Conservation (phyloP, 257 asterid genomes). For the Oldenlandia corymbosa region DNA sequence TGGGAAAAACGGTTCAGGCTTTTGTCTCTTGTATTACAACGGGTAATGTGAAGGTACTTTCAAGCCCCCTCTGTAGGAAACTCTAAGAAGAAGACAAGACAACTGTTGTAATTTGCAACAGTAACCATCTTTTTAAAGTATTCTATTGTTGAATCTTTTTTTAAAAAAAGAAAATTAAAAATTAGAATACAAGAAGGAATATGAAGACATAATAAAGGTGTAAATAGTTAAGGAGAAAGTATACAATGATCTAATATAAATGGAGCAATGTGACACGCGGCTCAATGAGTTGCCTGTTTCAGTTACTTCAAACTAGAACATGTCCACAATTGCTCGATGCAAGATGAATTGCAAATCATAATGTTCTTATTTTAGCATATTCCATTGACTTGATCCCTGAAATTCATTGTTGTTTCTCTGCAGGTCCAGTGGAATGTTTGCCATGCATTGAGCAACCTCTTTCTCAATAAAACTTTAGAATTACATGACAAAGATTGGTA, state of each 20-base stretch:
- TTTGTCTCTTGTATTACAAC: conserved; percentile 91
- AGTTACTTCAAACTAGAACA: not conserved
- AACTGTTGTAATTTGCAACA: not conserved
- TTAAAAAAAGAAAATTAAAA: not conserved
- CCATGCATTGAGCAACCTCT: conserved; percentile 87
- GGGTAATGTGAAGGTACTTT: conserved; percentile 84
- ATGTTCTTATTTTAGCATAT: not conserved
- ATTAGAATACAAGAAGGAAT: not conserved
- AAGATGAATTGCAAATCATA: not conserved
- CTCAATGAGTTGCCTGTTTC: not conserved
- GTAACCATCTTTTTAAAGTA: not conserved
- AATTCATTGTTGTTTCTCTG: conserved; percentile 8
- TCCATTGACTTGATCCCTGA: not conserved
- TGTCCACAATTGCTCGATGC: not conserved
- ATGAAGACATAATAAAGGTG: not conserved
- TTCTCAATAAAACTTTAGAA: conserved; percentile 61
- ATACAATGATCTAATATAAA: not conserved
- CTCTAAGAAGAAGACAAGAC: not conserved
- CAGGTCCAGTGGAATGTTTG: conserved; percentile 99
- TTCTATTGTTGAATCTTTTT: not conserved
- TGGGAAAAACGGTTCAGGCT: conserved; percentile 83
- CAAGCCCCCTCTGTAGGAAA: not conserved
- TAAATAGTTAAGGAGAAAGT: too few species aligned
- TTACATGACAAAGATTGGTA: conserved; percentile 78
- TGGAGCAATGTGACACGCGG: not conserved